Evolutionary conservation across 306 rosid species (phyloP), one percentile per base, ranked within the genome.

Genomic region (Cajanus cajan): DNA sequence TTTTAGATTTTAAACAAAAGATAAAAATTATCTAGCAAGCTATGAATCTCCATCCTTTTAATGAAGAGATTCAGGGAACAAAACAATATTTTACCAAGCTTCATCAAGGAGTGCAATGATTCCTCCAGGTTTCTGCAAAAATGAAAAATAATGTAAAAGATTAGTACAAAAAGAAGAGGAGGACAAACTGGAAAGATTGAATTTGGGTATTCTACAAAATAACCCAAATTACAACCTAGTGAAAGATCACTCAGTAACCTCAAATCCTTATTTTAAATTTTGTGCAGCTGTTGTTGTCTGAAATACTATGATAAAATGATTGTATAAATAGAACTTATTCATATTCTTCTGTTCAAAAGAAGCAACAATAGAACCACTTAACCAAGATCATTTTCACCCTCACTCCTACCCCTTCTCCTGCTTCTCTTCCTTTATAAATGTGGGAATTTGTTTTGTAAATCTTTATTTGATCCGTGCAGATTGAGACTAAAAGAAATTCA

Each of bases 41-140:
- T 19, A 66, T 36, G 51, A 68, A 47, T 16, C 16, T 40, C 61
- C 40, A 44, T 74, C 70, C 67, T 79, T 48, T 31, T 51, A 59
- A 36, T 18, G 68, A 66, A 31, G 57, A 82, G 63, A 33, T 50
- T 64, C 15, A 25, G 31, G 58, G 72, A n/a, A 24, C 58, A 14
- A 83, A 68, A 82, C 41, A 62, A 77, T 61, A 74, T 50, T 73
- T 87, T 91, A 96, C 99, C 99, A 96, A 76, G 99, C 99, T 91
- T 96, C 99, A 59, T 96, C 99, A 67, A 96, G 99, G 73, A 96
- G 98, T 86, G 98, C 96, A 65, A 96, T 71, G 44, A 96, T 89
- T 88, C 99, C 99, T 52, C 99, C 99, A 50, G 98, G 99, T 90
- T 96, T 96, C 99, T 96, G 97, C 66, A 45, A 78, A 71, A 82